Evolutionary conservation across 75 land plant genomes (phyloP), one percentile per base, ranked within the genome.

Genomic region (Larix kaempferi): DNA sequence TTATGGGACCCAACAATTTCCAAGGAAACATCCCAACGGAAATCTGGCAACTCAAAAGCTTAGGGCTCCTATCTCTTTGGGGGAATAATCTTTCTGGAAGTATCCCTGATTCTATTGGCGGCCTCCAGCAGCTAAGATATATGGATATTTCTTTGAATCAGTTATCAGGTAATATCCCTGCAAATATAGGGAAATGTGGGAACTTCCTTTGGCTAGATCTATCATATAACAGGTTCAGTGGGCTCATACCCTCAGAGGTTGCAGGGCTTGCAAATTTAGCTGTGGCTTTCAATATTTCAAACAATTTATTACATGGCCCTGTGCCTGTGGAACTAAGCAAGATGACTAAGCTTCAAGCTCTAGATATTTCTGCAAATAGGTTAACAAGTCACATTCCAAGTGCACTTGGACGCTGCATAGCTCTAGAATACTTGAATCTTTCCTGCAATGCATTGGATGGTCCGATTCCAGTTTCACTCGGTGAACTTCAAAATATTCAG

Each of bases 41-140:
- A 39, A 37, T 84, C 4, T 87, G 86, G 17, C 74, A 80, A 63
- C 76, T 88, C 66, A 60, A 63, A 4, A 78, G 58, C 16, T 33
- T 82, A 6, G 52, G n/a, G 17, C 74, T 56, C 27, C 29, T 89
- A 52, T 77, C 81, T n/a, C 89, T 91, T n/a, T 81, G 82, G 58
- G 80, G 84, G 76, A 91, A 89, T 41, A 57, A 41, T 8, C 81
- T 85, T 22, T 64, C 26, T 19, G 61, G 61, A 21, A 59, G n/a
- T 44, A 59, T 84, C 14, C 85, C 82, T 62, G 8, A 27, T 7
- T 59, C 71, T 44, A 74, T 84, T 41, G 62, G 76, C 33, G 60
- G 59, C 37, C 82, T 81, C 61, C 52, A 27, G 23, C 74, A 61
- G 14, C 3, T 84, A 25, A 69, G 62, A 23, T 57, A 71, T 59